These are phyloP conservation scores for Albatrellus sp. DNA, from an alignment of 1,284 basidiomycete genomes.

Conservation along the genomic window DNA sequence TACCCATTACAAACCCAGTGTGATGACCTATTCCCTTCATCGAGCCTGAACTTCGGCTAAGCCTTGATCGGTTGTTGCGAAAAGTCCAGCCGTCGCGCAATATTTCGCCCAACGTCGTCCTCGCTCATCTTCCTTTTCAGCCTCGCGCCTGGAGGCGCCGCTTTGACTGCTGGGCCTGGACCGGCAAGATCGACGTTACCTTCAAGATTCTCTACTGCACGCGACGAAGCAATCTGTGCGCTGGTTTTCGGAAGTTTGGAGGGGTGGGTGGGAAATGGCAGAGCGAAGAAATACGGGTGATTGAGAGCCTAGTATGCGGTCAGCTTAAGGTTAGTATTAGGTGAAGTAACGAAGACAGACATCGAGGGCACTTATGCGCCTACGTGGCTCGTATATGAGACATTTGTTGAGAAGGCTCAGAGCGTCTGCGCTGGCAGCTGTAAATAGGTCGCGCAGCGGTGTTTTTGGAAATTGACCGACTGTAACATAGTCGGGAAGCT, in stretches of 20 bases:
- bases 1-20: too few relatives aligned
- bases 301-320: constrained; percentile 43
- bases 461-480: constrained; percentile 77
- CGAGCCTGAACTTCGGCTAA: neutral
- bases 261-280: constrained; percentile 73
- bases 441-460: constrained; percentile 78
- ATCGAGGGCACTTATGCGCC: constrained; percentile 71
- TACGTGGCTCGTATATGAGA: constrained; percentile 78
- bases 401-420: constrained; percentile 76
- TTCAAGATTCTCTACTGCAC: constrained; percentile 62
- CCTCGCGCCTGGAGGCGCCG: constrained; percentile 24
- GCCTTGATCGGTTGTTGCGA: constrained; percentile 14
- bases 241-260: constrained; percentile 72
- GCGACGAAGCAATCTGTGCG: constrained; percentile 29
- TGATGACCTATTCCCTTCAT: too few relatives aligned
- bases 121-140: constrained; percentile 37
- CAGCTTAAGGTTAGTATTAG: neutral
- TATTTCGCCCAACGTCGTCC: constrained; percentile 25
- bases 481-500: constrained; percentile 81
- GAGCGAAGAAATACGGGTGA: constrained; percentile 68
- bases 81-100: constrained; percentile 38
- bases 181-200: constrained; percentile 43
- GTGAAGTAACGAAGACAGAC: constrained; percentile 23
- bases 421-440: constrained; percentile 80
- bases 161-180: constrained; percentile 24